These are phyloP conservation scores for Ophiostoma himal-ulmi DNA, from an alignment of 2,329 filamentous ascomycete genomes.

Conservation along the genomic window DNA sequence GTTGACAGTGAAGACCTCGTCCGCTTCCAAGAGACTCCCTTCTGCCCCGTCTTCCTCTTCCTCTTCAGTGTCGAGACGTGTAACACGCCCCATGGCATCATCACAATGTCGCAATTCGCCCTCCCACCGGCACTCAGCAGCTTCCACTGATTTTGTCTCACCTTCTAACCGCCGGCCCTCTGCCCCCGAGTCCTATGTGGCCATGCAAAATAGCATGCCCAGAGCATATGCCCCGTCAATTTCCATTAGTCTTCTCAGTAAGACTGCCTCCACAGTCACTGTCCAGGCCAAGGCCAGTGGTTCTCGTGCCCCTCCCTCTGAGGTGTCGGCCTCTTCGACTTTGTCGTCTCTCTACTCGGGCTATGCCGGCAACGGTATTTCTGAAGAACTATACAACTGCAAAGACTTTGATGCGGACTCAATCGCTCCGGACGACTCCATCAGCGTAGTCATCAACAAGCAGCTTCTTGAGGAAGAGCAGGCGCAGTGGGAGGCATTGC, in stretches of 20 bases:
- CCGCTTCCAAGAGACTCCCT: background rate
- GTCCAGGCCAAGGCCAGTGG: background rate
- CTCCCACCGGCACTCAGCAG: background rate
- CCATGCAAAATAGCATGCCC: constrained; percentile 15
- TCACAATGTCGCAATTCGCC: background rate
- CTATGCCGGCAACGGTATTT: background rate
- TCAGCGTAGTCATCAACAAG: constrained; percentile 19
- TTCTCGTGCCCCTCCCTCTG: background rate
- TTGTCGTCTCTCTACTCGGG: background rate
- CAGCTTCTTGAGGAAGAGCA: background rate
- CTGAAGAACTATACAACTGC: background rate
- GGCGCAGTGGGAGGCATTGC: constrained; percentile 2
- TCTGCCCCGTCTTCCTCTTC: background rate
- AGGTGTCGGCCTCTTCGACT: background rate
- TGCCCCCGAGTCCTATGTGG: constrained; percentile 18
- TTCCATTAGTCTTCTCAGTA: background rate
- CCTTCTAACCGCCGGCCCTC: background rate
- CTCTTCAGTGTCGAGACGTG: background rate
- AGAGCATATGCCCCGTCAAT: background rate
- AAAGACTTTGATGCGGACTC: background rate
- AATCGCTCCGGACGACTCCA: constrained; percentile 25
- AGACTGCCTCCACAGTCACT: background rate
- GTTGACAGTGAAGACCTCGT: background rate
- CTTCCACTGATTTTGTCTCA: constrained; percentile 14
- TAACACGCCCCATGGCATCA: background rate